phyloP scores from a whole-genome alignment of 2,329 filamentous ascomycete genomes.

The Phyllosticta citrichinensis region DNA sequence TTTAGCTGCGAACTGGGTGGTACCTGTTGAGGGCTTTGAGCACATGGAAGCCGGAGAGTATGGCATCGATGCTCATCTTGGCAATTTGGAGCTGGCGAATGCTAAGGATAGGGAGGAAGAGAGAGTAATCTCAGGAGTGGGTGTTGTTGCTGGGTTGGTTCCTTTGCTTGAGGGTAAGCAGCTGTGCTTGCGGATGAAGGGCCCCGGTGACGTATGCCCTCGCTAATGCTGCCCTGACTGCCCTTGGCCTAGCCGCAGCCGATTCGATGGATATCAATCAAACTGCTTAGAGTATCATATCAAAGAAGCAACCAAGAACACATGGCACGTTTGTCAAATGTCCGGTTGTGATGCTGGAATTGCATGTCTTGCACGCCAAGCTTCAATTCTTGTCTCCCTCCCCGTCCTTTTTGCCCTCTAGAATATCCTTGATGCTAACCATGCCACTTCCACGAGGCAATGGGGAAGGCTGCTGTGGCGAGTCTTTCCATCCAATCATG shows the following conservation, averaged over 20 bases:
- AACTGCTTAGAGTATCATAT: not conserved
- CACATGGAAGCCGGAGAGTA: not conserved
- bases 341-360: not conserved
- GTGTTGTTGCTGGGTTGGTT: not conserved
- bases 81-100: not conserved
- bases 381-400: not conserved
- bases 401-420: conserved; percentile 33
- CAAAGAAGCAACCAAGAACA: not conserved
- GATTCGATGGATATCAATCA: not conserved
- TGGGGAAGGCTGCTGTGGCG: conserved; percentile 67
- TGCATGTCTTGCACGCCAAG: not conserved
- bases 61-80: not conserved
- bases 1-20: not conserved
- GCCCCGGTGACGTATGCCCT: not conserved
- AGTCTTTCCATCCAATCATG: conserved; percentile 98
- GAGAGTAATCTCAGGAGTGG: too few relatives aligned
- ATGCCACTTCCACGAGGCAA: conserved; percentile 75
- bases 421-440: conserved; percentile 77
- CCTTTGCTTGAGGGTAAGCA: not conserved
- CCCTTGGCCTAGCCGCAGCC: not conserved
- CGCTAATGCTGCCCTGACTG: not conserved
- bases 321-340: not conserved
- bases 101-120: not conserved
- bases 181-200: not conserved
- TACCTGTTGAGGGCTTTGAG: not conserved